Percentiles rank a stretch among this genome's conserved stretches.
phyloP scores from a whole-genome alignment of 2,329 filamentous ascomycete genomes.

The Ustulina deusta region DNA sequence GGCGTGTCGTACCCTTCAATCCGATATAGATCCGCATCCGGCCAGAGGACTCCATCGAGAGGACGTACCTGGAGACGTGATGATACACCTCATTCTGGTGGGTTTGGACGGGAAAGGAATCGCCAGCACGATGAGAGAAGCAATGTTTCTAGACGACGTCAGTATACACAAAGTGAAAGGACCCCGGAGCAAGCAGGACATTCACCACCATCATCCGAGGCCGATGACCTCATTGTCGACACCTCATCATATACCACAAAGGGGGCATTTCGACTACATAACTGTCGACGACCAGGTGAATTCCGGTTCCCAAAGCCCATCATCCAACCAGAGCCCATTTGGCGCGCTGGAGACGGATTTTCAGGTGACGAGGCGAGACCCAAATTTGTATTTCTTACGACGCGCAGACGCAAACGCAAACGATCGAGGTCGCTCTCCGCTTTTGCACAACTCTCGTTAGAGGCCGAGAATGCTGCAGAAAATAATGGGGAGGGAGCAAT shows the following conservation, averaged over 20 bases:
- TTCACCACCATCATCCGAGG: neutral
- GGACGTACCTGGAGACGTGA: constrained; percentile 34
- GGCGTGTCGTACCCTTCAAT: neutral
- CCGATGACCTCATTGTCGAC: neutral
- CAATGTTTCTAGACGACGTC: constrained; percentile 9
- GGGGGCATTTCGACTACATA: constrained; percentile 46
- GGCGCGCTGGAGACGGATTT: constrained; percentile 50
- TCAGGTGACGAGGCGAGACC: constrained; percentile 48
- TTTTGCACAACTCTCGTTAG: constrained; percentile 44
- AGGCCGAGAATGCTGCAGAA: constrained; percentile 25
- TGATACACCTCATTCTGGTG: neutral
- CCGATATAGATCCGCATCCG: neutral
- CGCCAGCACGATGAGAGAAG: constrained; percentile 8
- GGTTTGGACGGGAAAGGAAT: constrained; percentile 8
- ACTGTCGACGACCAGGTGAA: constrained; percentile 21
- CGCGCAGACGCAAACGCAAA: constrained; percentile 44
- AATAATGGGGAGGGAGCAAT: neutral
- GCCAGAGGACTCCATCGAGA: constrained; percentile 24
- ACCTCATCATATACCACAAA: constrained; percentile 44
- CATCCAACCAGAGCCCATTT: constrained; percentile 40
- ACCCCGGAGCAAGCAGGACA: neutral
- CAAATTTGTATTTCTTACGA: constrained; percentile 40
- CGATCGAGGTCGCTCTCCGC: constrained; percentile 39
- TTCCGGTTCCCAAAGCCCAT: constrained; percentile 46
- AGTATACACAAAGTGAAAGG: neutral